Conservation (phyloP, 495 filamentous ascomycete species). For the Aspergillus mulundensis region DNA sequence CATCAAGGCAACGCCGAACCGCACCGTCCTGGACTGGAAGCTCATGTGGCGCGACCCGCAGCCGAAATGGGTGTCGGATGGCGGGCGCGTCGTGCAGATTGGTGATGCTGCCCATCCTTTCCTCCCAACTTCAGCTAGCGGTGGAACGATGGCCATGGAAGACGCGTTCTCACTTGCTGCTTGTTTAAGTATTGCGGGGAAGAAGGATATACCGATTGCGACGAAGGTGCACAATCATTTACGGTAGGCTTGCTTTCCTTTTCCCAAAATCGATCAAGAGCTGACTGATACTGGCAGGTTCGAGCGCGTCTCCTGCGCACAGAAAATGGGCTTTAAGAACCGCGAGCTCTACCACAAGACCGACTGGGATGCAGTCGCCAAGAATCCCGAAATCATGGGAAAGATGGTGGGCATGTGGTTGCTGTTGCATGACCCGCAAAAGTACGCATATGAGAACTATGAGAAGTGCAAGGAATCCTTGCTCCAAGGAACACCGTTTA, state of each 20-base stretch:
- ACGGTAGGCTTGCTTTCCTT: background rate
- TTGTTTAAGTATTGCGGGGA: constrained; percentile 51
- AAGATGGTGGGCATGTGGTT: background rate
- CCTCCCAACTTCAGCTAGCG: constrained; percentile 63
- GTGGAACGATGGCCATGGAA: constrained; percentile 66
- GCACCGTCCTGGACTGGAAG: background rate
- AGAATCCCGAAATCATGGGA: constrained; percentile 52
- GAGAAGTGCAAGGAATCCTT: background rate
- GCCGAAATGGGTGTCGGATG: constrained; percentile 56
- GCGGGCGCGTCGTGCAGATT: constrained; percentile 54
- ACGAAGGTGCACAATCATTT: background rate
- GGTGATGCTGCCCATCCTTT: constrained; percentile 73
- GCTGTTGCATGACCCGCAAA: background rate
- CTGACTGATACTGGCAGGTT: constrained; percentile 25
- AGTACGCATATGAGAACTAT: background rate
- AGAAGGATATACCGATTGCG: constrained; percentile 4
- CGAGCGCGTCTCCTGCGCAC: constrained; percentile 52
- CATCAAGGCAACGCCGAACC: background rate
- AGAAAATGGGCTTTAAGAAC: constrained; percentile 54
- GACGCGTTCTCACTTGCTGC: constrained; percentile 63
- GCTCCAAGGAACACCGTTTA: background rate
- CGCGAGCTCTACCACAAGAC: constrained; percentile 54
- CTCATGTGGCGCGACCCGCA: constrained; percentile 55
- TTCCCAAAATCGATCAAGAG: constrained; percentile 20
- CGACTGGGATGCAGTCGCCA: constrained; percentile 53